Evolutionary conservation across 352 stramenopile genomes (phyloP).

Genomic region (Globisporangium yorkense): DNA sequence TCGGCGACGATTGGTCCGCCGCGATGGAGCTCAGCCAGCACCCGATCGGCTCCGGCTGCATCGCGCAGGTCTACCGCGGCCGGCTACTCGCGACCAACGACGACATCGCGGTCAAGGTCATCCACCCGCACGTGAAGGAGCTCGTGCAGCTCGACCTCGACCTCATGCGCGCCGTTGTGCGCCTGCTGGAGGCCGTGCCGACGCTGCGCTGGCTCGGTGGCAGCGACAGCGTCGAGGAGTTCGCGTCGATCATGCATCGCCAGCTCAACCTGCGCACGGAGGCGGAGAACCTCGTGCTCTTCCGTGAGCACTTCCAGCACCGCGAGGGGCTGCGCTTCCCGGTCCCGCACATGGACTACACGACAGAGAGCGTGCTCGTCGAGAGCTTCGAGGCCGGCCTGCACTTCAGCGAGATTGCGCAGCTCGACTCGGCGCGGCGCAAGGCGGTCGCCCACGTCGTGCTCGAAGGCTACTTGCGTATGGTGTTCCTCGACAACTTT

Average conservation of each 20-base stretch:
- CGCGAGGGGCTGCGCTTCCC: constrained; percentile 66
- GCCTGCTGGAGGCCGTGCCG: constrained; percentile 56
- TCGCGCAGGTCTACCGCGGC: constrained; percentile 93
- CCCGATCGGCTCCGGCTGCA: constrained; percentile 90
- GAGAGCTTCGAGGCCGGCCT: constrained; percentile 87
- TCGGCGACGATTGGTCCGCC: constrained; percentile 77
- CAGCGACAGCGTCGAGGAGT: constrained; percentile 80
- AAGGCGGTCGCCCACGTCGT: constrained; percentile 71
- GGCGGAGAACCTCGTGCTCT: constrained; percentile 82
- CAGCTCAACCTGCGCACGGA: constrained; percentile 92
- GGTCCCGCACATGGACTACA: constrained; percentile 56
- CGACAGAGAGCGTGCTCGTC: constrained; percentile 84
- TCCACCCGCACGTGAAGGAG: constrained; percentile 88
- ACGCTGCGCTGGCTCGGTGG: constrained; percentile 65
- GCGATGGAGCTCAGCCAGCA: constrained; percentile 45
- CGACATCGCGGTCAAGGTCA: constrained; percentile 89
- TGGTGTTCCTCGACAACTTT: constrained; percentile 97
- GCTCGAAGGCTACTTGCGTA: constrained; percentile 87
- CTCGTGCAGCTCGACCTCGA: constrained; percentile 88
- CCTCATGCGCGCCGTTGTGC: constrained; percentile 57
- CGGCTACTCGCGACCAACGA: constrained; percentile 55
- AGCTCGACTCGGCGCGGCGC: constrained; percentile 38
- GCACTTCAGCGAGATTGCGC: constrained; percentile 64
- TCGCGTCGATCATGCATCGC: constrained; percentile 78
- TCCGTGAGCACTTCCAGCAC: constrained; percentile 69